A percentile compares a stretch with the other conserved stretches of the same genome.
These are phyloP conservation scores for Neurospora sp. DNA, from an alignment of 495 filamentous ascomycete species.

Conservation along the genomic window DNA sequence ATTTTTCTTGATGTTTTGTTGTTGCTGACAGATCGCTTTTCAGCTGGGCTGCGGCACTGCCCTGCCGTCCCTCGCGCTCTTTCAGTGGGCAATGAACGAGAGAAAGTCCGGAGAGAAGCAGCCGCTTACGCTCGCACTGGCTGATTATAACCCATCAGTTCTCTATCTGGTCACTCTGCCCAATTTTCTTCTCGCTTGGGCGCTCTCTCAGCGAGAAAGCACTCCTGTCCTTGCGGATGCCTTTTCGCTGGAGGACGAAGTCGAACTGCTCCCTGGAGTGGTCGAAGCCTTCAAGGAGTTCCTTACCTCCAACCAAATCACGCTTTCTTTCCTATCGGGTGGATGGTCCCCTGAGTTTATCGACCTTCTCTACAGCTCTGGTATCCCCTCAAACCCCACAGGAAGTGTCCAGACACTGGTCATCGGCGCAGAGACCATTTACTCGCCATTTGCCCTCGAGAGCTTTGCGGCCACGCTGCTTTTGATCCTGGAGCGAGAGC, in stretches of 20 bases:
- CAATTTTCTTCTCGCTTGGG: constrained; percentile 79
- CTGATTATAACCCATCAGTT: constrained; percentile 85
- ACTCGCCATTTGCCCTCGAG: constrained; percentile 64
- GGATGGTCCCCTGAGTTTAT: constrained; percentile 69
- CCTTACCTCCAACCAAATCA: constrained; percentile 46
- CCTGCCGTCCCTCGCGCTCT: constrained; percentile 67
- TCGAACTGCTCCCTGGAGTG: constrained; percentile 62
- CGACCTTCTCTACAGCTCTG: constrained; percentile 36
- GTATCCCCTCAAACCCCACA: constrained; percentile 6
- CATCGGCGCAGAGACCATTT: constrained; percentile 90
- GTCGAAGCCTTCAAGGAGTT: constrained; percentile 49
- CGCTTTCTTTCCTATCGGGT: constrained; percentile 68
- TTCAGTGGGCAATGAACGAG: constrained; percentile 52
- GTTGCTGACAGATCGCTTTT: constrained; percentile 14
- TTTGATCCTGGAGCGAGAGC: constrained; percentile 47
- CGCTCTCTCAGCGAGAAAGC: constrained; percentile 29
- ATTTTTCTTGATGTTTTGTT: background rate
- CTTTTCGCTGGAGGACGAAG: constrained; percentile 48
- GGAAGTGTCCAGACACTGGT: constrained; percentile 38
- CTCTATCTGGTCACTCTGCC: constrained; percentile 80
- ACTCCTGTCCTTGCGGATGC: constrained; percentile 25
- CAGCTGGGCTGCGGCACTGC: constrained; percentile 89
- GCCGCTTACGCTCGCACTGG: constrained; percentile 55
- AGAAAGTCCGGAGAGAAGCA: constrained; percentile 14
- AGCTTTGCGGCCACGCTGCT: constrained; percentile 68